These are phyloP conservation scores for Nannizzia gypsea DNA, from an alignment of 2,329 filamentous ascomycete genomes.

Conservation along the genomic window DNA sequence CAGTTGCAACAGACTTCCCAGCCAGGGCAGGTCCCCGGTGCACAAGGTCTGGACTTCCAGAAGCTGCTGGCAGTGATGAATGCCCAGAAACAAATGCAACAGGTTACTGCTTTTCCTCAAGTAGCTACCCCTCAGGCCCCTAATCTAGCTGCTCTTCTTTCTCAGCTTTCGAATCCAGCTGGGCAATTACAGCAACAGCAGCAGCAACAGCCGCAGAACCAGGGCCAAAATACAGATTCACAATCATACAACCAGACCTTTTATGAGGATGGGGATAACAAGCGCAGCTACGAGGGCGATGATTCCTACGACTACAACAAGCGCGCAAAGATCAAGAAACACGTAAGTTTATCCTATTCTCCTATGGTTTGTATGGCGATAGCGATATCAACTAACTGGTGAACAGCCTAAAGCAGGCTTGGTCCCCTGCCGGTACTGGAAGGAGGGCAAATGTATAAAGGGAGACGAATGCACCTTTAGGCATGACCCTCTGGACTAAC, in stretches of 20 bases:
- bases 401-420: slow-evolving; percentile 32
- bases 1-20: slow-evolving; percentile 15
- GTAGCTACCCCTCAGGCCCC: slow-evolving; percentile 12
- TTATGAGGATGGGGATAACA: slow-evolving; percentile 34
- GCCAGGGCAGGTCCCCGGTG: slow-evolving; percentile 17
- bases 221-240: background rate
- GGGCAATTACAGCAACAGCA: slow-evolving; percentile 18
- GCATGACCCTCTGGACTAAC: slow-evolving; percentile 26
- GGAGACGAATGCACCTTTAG: slow-evolving; percentile 42
- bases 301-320: slow-evolving; percentile 24
- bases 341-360: slow-evolving; percentile 21
- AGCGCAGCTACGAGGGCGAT: slow-evolving; percentile 26
- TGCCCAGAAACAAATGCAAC: slow-evolving; percentile 27
- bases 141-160: slow-evolving; percentile 13
- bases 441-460: slow-evolving; percentile 43
- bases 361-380: background rate
- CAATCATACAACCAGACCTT: slow-evolving; percentile 14
- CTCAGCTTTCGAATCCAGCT: slow-evolving; percentile 23
- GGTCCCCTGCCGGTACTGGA: slow-evolving; percentile 42
- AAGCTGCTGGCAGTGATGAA: slow-evolving; percentile 31
- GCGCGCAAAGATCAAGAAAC: slow-evolving; percentile 28
- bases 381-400: background rate
- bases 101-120: slow-evolving; percentile 17
- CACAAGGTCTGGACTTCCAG: slow-evolving; percentile 27
- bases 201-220: slow-evolving; percentile 15